These are phyloP conservation scores for Simplicillium sp. DNA, from an alignment of 2,329 filamentous ascomycete species.

Conservation along the genomic window DNA sequence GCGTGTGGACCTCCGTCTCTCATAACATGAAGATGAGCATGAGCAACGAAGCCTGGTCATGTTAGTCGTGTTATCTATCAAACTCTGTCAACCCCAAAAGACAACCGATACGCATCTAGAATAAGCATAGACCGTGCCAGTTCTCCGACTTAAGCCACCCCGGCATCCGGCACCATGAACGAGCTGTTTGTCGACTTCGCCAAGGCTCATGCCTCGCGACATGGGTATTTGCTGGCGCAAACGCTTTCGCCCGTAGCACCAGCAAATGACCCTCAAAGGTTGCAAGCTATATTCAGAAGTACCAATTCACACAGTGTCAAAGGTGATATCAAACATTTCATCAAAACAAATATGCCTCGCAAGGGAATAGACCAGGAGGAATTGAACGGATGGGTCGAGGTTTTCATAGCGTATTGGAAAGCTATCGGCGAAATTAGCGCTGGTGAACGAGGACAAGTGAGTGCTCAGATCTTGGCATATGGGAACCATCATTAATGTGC, in stretches of 20 bases:
- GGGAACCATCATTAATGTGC: slow-evolving; percentile 8
- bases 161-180: slow-evolving; percentile 51
- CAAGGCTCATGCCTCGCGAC: slow-evolving; percentile 51
- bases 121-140: too few relatives aligned
- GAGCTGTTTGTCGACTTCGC: slow-evolving; percentile 65
- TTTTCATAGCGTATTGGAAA: slow-evolving; percentile 79
- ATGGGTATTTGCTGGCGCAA: slow-evolving; percentile 65
- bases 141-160: background rate
- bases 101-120: too few relatives aligned
- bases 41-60: too few relatives aligned
- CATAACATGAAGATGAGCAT: too few relatives aligned
- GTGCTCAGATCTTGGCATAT: background rate
- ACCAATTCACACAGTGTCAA: slow-evolving; percentile 58
- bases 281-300: slow-evolving; percentile 62
- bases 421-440: slow-evolving; percentile 64
- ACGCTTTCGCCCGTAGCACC: slow-evolving; percentile 66
- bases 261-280: slow-evolving; percentile 48
- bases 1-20: too few relatives aligned
- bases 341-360: slow-evolving; percentile 47
- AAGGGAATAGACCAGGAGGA: slow-evolving; percentile 55
- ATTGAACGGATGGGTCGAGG: slow-evolving; percentile 73
- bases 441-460: slow-evolving; percentile 29
- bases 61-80: too few relatives aligned
- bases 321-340: slow-evolving; percentile 63
- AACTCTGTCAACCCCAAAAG: too few relatives aligned